A percentile compares a stretch with the other conserved stretches of the same genome.
phyloP scores from a whole-genome alignment of 306 rosid species.

The Dalbergia cochinchinensis region DNA sequence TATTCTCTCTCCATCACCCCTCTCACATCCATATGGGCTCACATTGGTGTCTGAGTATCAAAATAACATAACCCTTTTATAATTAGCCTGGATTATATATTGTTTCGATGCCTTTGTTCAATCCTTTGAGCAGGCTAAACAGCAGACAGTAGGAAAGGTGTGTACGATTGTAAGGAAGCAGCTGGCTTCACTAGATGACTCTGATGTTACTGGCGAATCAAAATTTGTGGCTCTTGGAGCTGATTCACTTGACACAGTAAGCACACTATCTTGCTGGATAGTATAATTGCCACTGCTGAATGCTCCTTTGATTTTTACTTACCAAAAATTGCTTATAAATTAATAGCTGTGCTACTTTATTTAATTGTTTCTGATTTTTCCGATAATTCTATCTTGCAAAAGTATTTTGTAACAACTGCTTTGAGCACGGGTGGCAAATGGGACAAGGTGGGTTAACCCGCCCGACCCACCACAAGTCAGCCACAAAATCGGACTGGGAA shows the following conservation, averaged over 20 bases:
- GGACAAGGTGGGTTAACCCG: too few relatives aligned
- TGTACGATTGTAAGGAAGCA: conserved; percentile 73
- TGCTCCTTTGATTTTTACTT: conserved; percentile 6
- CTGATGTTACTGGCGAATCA: conserved; percentile 62
- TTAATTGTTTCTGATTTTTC: conserved; percentile 5
- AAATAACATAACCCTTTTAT: too few relatives aligned
- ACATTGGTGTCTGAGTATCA: too few relatives aligned
- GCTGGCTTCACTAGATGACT: conserved; percentile 69
- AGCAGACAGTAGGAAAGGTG: conserved; percentile 73
- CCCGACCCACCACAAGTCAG: too few relatives aligned
- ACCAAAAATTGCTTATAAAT: neutral
- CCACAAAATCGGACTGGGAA: too few relatives aligned
- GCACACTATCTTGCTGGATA: neutral
- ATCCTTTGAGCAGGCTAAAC: conserved; percentile 70
- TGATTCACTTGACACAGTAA: conserved; percentile 90
- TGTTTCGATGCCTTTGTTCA: conserved; percentile 5
- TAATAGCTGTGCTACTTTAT: neutral
- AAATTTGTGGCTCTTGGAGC: conserved; percentile 80
- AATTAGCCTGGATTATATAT: too few relatives aligned
- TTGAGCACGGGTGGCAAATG: too few relatives aligned
- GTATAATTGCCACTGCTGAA: neutral
- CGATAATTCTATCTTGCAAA: neutral
- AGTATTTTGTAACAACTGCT: too few relatives aligned
- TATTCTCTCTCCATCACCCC: too few relatives aligned
- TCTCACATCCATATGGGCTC: too few relatives aligned